Conservation (phyloP, 257 asterid genomes). For the Rauvolfia tetraphylla region DNA sequence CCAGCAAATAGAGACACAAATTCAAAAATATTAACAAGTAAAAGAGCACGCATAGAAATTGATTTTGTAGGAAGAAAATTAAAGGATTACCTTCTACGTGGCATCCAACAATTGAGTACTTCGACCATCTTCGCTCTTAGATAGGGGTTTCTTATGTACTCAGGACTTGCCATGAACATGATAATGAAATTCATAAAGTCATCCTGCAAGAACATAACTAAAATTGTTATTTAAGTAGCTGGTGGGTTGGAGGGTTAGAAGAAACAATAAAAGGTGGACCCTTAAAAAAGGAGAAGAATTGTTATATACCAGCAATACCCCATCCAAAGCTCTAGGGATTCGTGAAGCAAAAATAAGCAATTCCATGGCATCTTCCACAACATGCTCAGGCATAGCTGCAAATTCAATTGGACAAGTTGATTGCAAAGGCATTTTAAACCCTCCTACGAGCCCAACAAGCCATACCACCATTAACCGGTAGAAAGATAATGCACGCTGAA, state of each 20-base stretch:
- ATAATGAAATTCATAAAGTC: constrained; percentile 97
- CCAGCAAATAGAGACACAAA: not conserved
- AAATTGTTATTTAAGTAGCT: not conserved
- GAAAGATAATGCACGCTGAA: constrained; percentile 82
- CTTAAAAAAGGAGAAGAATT: not conserved
- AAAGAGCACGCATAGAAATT: not conserved
- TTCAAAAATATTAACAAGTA: not conserved
- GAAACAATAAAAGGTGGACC: not conserved
- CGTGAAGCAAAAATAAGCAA: constrained; percentile 90
- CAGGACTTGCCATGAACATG: constrained; percentile 99
- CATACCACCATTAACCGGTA: constrained; percentile 89
- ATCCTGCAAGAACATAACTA: constrained; percentile 48
- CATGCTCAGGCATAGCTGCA: constrained; percentile 92
- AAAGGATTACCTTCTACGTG: constrained; percentile 64
- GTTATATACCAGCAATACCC: constrained; percentile 61
- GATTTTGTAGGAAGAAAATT: not conserved
- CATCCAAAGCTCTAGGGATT: constrained; percentile 96
- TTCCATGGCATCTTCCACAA: constrained; percentile 96
- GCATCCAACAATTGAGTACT: constrained; percentile 99
- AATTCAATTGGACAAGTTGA: constrained; percentile 80
- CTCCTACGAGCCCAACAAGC: constrained; percentile 83
- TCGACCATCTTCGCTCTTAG: constrained; percentile 98
- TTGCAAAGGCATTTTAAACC: constrained; percentile 87
- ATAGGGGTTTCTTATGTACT: constrained; percentile 88
- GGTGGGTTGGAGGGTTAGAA: not conserved